Conservation (phyloP, 78 protist species). For the Guillardia theta region DNA sequence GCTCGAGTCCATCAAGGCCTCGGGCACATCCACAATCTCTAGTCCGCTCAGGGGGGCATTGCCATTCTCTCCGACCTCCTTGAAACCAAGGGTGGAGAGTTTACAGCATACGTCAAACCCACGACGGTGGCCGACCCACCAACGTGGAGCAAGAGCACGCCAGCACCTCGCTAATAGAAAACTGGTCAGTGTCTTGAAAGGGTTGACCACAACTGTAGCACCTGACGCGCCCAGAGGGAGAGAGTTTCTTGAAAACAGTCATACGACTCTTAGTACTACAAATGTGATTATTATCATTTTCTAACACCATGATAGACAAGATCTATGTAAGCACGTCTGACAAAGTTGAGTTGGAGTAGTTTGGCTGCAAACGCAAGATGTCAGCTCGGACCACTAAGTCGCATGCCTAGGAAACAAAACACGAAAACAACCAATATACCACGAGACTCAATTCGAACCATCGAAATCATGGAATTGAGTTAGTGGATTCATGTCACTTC, state of each 20-base stretch:
- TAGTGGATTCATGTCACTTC: too few species aligned
- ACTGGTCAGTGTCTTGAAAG: background rate
- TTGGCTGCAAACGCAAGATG: too few species aligned
- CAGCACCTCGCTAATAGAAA: background rate
- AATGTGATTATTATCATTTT: background rate
- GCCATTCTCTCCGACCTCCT: background rate
- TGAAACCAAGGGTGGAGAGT: background rate
- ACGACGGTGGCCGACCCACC: constrained; percentile 8
- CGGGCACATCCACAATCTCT: background rate
- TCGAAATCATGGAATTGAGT: too few species aligned
- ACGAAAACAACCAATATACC: too few species aligned
- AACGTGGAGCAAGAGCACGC: background rate
- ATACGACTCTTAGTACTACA: background rate
- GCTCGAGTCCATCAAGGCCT: background rate
- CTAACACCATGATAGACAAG: background rate
- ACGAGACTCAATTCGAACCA: too few species aligned
- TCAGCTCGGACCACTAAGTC: too few species aligned
- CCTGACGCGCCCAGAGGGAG: background rate
- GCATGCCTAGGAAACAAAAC: too few species aligned
- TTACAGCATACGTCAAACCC: constrained; percentile 8
- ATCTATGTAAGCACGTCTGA: too few species aligned
- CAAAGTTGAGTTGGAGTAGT: too few species aligned
- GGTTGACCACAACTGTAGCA: background rate
- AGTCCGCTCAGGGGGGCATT: background rate
- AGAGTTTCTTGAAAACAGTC: background rate